Base-by-base conservation (phyloP, 495 filamentous ascomycete genomes). In the Peziza echinospora region DNA sequence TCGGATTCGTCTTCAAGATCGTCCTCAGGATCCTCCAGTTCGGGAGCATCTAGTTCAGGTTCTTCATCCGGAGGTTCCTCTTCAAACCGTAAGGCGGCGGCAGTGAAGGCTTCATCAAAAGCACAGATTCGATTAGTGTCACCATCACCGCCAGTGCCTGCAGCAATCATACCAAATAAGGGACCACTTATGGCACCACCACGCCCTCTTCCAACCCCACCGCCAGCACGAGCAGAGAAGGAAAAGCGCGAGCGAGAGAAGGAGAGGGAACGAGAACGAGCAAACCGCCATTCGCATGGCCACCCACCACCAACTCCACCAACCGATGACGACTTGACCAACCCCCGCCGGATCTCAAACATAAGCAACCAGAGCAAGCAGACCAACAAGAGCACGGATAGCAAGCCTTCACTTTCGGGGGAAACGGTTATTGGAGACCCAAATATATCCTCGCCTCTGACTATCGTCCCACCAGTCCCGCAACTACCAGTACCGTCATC, bases 311-410 rank as follows among this genome's bases (percentile, higher is more conserved):
- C 30, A 3, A 37, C 30, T 1, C 30, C 30, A 37, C 30, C 30
- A 13, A 17, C 30, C 13, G 30, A 37, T 11, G 30, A 37, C 30
- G 19, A 37, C 13, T 17, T 11, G 13, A 11, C 13, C 3, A 11
- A 13, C 6, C 30, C 30, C 4, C 13, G 30, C 13, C 30, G 30
- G 19, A 17, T 13, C 13, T 11, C 30, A 7, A 3, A 3, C 13
- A 11, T 11, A 2, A 11, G 30, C 13, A 17, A 11, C 13, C 13
- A 11, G 2, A 13, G 13, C 13, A 17, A 37, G 4, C 19, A 9
- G 74, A 80, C 9, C 73, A 78, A n/a, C 52, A 58, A 3, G 59
- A 64, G 13, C 65, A 71, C 25, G 55, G 63, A 5, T 61, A 63
- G 40, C 67, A 73, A 9, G 30, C 30, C 30, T 11, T 37, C 30